A percentile compares a stretch with the other conserved stretches of the same genome.
These are phyloP conservation scores for Colletotrichum abscissum DNA, from an alignment of 2,329 filamentous ascomycete species.

Conservation along the genomic window DNA sequence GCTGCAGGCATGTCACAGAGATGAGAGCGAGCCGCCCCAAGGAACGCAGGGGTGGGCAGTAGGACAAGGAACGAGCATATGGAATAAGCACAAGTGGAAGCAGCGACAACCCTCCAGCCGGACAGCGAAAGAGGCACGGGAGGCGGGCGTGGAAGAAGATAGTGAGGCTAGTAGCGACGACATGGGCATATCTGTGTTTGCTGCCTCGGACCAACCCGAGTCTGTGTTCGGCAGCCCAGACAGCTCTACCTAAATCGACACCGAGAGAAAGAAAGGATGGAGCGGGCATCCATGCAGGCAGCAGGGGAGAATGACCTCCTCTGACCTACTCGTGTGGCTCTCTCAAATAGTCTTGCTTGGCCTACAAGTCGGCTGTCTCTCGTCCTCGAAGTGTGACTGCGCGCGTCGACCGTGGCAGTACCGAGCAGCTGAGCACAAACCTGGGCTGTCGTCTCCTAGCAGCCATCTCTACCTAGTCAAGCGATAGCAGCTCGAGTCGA, in stretches of 20 bases:
- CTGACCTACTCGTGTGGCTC: not conserved
- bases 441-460: not conserved
- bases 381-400: not conserved
- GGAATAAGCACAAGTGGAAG: not conserved
- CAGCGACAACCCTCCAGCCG: not conserved
- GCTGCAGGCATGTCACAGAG: constrained; percentile 5
- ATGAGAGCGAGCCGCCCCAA: constrained; percentile 17
- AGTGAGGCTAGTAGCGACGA: constrained; percentile 13
- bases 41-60: constrained; percentile 2
- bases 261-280: constrained; percentile 15
- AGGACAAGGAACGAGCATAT: not conserved
- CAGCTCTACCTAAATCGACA: constrained; percentile 1
- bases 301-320: constrained; percentile 16
- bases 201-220: not conserved
- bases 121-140: not conserved
- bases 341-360: not conserved
- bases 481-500: too few species aligned
- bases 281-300: constrained; percentile 16
- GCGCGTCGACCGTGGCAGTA: not conserved
- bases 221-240: not conserved
- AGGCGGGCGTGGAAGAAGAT: not conserved
- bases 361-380: not conserved
- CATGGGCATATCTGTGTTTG: not conserved
- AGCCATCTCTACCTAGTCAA: not conserved
- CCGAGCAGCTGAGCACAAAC: constrained; percentile 2